Conservation (phyloP, 2,329 filamentous ascomycete genomes). For the Colletotrichum orbiculare region DNA sequence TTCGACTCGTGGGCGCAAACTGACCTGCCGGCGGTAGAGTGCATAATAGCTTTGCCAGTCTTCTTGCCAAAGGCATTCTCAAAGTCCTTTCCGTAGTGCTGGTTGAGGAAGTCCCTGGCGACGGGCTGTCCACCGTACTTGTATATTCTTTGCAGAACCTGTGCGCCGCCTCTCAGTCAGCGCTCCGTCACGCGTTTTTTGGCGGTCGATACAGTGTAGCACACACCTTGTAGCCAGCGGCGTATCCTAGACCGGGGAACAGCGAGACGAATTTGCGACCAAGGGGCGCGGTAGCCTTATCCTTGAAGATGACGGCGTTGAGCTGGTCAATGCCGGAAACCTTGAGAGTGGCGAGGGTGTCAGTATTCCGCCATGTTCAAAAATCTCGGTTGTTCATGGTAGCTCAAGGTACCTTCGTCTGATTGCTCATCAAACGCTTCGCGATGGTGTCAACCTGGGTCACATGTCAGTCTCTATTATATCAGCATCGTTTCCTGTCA, state of each 20-base stretch:
- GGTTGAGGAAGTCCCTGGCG: slow-evolving; percentile 86
- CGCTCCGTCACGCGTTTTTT: not conserved
- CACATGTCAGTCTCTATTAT: slow-evolving; percentile 10
- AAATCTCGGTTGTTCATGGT: slow-evolving; percentile 48
- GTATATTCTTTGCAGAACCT: slow-evolving; percentile 90
- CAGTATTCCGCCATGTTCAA: slow-evolving; percentile 1
- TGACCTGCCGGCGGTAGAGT: slow-evolving; percentile 92
- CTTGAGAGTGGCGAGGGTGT: slow-evolving; percentile 11
- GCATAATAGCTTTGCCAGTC: slow-evolving; percentile 97
- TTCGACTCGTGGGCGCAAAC: slow-evolving; percentile 35
- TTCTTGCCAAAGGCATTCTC: slow-evolving; percentile 93
- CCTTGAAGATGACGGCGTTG: slow-evolving; percentile 94
- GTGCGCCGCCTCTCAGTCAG: slow-evolving; percentile 54
- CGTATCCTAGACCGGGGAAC: slow-evolving; percentile 97
- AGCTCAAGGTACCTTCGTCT: slow-evolving; percentile 67
- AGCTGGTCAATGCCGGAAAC: slow-evolving; percentile 64
- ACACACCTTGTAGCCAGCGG: slow-evolving; percentile 88
- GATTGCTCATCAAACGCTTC: slow-evolving; percentile 99
- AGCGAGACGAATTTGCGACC: slow-evolving; percentile 90
- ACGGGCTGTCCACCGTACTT: slow-evolving; percentile 99
- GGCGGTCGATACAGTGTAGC: slow-evolving; percentile 44
- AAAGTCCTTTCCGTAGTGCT: slow-evolving; percentile 84
- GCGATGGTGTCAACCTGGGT: slow-evolving; percentile 93
- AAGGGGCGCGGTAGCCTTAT: slow-evolving; percentile 78
- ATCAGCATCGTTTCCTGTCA: not conserved